phyloP scores from a whole-genome alignment of 2,329 filamentous ascomycete genomes.

The Cryphonectria nitschkei region DNA sequence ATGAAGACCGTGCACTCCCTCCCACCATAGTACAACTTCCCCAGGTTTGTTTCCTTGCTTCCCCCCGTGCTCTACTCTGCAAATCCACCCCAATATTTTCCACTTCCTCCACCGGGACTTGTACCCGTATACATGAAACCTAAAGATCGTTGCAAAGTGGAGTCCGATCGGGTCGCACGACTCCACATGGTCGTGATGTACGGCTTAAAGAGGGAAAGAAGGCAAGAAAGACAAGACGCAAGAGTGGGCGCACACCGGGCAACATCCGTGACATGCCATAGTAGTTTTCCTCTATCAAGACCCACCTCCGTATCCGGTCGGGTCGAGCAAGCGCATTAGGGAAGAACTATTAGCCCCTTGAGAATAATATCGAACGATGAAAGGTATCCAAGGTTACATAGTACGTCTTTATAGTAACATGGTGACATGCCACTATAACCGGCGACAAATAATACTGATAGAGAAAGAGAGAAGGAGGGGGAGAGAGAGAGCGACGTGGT shows the following conservation, averaged over 20 bases:
- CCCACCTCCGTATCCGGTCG: slow-evolving; percentile 3
- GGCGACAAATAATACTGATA: neutral
- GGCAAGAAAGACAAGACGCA: neutral
- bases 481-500: neutral
- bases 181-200: neutral
- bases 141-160: neutral
- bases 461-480: neutral
- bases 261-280: neutral
- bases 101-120: neutral
- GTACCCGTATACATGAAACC: neutral
- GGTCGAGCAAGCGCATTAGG: neutral
- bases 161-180: neutral
- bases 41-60: neutral
- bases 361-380: neutral
- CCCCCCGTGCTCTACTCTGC: no score
- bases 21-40: neutral
- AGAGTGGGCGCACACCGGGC: neutral
- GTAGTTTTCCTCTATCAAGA: neutral
- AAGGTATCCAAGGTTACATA: slow-evolving; percentile 1
- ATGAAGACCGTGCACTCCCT: neutral
- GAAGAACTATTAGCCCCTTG: neutral
- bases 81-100: neutral
- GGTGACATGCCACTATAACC: neutral
- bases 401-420: neutral
- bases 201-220: neutral